These are phyloP conservation scores for Quercus phellos DNA, from an alignment of 331 rosid species.

Conservation along the genomic window DNA sequence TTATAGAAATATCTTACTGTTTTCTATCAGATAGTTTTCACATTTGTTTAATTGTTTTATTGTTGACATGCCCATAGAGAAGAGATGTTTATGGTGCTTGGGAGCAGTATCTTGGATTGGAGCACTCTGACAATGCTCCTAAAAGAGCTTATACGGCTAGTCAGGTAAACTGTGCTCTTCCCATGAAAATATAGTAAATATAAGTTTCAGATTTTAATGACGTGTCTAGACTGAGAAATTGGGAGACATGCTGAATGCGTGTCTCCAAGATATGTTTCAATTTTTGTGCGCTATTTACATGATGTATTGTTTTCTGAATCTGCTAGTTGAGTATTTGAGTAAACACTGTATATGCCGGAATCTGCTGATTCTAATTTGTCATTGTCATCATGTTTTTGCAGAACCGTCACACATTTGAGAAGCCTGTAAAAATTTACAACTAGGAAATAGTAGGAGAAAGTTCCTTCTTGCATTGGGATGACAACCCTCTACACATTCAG, in stretches of 20 bases:
- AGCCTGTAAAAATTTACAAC: slow-evolving; percentile 90
- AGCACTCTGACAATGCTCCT: slow-evolving; percentile 83
- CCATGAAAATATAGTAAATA: neutral
- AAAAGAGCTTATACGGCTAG: slow-evolving; percentile 73
- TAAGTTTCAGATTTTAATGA: neutral
- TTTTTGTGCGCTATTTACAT: neutral
- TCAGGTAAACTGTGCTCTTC: slow-evolving; percentile 49
- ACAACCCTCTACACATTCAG: slow-evolving; percentile 29
- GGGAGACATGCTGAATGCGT: neutral
- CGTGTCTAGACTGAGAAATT: neutral
- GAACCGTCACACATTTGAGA: slow-evolving; percentile 90
- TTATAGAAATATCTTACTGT: neutral
- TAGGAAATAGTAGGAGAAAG: slow-evolving; percentile 36
- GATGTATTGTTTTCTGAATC: neutral
- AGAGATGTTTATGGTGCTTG: slow-evolving; percentile 95
- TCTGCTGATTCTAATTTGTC: slow-evolving; percentile 7
- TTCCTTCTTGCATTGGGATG: slow-evolving; percentile 32
- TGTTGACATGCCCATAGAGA: slow-evolving; percentile 45
- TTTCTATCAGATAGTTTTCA: neutral
- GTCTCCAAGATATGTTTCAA: neutral
- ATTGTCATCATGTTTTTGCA: slow-evolving; percentile 36
- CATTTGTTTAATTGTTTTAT: slow-evolving; percentile 17
- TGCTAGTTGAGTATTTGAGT: neutral
- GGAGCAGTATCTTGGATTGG: slow-evolving; percentile 96
- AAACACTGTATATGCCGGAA: neutral